Percentiles rank a stretch among this genome's conserved stretches.
phyloP scores from a whole-genome alignment of 1,284 basidiomycete species.

The Irpex lacteus region DNA sequence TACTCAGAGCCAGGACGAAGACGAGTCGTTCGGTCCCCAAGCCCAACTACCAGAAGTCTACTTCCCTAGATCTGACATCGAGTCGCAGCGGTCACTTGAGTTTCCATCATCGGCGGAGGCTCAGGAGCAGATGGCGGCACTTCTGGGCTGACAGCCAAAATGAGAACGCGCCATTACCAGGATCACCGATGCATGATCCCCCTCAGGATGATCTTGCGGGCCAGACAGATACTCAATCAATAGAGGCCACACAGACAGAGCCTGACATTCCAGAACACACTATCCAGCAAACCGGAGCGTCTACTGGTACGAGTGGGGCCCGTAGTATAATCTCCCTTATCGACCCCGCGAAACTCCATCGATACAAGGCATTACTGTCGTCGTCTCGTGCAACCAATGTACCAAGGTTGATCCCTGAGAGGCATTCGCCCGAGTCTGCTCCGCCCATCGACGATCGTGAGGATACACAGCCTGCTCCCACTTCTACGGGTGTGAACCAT shows the following conservation, averaged over 20 bases:
- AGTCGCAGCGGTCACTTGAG: neutral
- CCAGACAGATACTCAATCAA: neutral
- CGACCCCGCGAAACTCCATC: slow-evolving; percentile 12
- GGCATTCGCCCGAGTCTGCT: neutral
- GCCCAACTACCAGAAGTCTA: slow-evolving; percentile 2
- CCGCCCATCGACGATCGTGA: neutral
- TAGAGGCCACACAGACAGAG: neutral
- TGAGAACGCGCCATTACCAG: neutral
- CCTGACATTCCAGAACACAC: neutral
- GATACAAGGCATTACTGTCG: slow-evolving; percentile 2
- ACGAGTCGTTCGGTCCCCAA: slow-evolving; percentile 7
- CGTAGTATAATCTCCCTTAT: slow-evolving; percentile 11
- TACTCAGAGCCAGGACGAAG: slow-evolving; percentile 11
- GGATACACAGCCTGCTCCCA: neutral
- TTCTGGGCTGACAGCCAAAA: neutral
- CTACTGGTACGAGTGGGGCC: slow-evolving; percentile 5
- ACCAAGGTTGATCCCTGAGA: too few species aligned
- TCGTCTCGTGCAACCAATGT: neutral
- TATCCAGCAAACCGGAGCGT: neutral
- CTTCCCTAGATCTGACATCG: neutral
- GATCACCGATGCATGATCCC: neutral
- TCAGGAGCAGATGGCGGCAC: neutral
- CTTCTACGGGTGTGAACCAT: too few species aligned
- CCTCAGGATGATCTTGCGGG: neutral
- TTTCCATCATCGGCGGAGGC: neutral